These are phyloP conservation scores for Mycena polygramma DNA, from an alignment of 768 basidiomycete species.

Conservation along the genomic window DNA sequence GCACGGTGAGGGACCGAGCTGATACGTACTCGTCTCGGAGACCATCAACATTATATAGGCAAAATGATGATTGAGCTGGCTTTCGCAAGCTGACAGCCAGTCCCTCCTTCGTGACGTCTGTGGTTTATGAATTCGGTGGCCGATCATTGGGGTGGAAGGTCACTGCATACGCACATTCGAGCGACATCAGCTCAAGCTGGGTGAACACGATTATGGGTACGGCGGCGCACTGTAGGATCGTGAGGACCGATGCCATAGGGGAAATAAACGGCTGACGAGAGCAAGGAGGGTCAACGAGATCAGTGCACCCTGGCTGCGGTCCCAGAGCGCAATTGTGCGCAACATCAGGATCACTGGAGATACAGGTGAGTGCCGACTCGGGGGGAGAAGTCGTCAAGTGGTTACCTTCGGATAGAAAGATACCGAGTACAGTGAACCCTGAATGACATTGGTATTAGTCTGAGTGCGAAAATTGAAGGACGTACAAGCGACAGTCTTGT, in stretches of 20 bases:
- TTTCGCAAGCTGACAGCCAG: conserved; percentile 48
- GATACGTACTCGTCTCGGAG: conserved; percentile 54
- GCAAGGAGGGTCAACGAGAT: conserved; percentile 46
- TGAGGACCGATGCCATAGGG: no score
- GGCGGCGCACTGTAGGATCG: conserved; percentile 44
- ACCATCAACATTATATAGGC: conserved; percentile 54
- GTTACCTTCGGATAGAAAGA: conserved; percentile 54
- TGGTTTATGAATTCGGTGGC: background rate
- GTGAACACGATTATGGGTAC: conserved; percentile 48
- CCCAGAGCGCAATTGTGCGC: conserved; percentile 60
- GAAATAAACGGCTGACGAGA: conserved; percentile 31
- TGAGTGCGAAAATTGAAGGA: background rate
- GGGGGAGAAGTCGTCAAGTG: background rate
- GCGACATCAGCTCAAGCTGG: conserved; percentile 49
- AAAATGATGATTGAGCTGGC: conserved; percentile 54
- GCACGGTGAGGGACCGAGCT: background rate
- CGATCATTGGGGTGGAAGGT: background rate
- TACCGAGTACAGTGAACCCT: conserved; percentile 53
- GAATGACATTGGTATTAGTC: background rate
- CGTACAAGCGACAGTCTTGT: conserved; percentile 20
- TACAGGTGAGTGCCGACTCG: background rate
- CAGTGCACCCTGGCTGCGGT: conserved; percentile 49
- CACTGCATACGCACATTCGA: conserved; percentile 49
- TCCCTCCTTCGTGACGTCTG: conserved; percentile 38
- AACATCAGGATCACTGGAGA: conserved; percentile 50